Percentiles rank a stretch among this genome's conserved stretches.
Evolutionary conservation across 1,139 yeast species (phyloP).

Genomic region (Geotrichum bryndzae): DNA sequence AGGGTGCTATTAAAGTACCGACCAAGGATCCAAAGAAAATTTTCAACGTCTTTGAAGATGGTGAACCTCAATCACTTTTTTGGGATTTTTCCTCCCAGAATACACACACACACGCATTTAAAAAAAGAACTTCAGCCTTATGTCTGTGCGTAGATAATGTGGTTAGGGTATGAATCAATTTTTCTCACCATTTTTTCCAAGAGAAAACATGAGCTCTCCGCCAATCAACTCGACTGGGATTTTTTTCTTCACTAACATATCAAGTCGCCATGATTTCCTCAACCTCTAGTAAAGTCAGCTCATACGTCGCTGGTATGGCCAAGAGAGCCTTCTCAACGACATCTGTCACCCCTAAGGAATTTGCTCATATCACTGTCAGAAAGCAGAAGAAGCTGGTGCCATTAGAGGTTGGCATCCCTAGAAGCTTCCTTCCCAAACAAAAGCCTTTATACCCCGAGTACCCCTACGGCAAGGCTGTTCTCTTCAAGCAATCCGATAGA

Average conservation of each 20-base stretch:
- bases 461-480: slow-evolving; percentile 70
- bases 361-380: slow-evolving; percentile 33
- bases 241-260: not conserved
- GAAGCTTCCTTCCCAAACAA: slow-evolving; percentile 25
- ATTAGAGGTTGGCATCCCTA: slow-evolving; percentile 33
- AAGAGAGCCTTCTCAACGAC: slow-evolving; percentile 20
- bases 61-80: not conserved
- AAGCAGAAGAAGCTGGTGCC: slow-evolving; percentile 27
- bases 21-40: not conserved
- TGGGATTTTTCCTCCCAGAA: not conserved
- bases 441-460: slow-evolving; percentile 57
- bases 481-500: slow-evolving; percentile 76
- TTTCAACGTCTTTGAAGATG: not conserved
- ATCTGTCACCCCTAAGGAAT: slow-evolving; percentile 19
- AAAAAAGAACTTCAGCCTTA: not conserved
- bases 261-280: slow-evolving; percentile 5
- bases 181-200: not conserved
- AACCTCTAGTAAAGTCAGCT: not conserved
- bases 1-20: not conserved
- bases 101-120: not conserved
- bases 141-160: not conserved
- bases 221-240: not conserved
- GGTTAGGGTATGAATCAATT: not conserved
- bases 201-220: not conserved
- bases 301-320: slow-evolving; percentile 5